Evolutionary conservation across 768 basidiomycete genomes (phyloP), one percentile per base, ranked within the genome.

Genomic region (Leccinum variicolor): DNA sequence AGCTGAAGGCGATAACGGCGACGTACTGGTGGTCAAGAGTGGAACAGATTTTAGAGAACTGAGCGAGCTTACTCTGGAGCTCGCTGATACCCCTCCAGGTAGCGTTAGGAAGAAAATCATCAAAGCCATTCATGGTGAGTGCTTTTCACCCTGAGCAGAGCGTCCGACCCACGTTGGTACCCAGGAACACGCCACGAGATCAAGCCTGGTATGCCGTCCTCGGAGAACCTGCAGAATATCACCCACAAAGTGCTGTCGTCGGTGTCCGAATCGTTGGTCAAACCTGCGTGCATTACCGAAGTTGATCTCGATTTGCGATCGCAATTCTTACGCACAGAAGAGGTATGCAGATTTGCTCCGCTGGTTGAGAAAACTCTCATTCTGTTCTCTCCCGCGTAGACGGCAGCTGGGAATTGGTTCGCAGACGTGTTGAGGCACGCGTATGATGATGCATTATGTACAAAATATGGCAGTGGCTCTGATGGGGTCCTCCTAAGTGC

Each of bases 31-130:
- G 19, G 76, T 94, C 59, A 95, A 95, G 73, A 92, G 90, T 65
- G 93, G 93, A 7, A 89, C 87, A 2, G 92, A 96, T 73, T 96
- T 96, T 68, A 82, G 89, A 36, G 92, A 95, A 62, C 75, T 95
- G 33, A 92, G 90, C 54, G 89, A 91, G 59, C 74, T 94, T 46
- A 76, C 72, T 0, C 72, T 96, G 19, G 84, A 84, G 55, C 74
- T 95, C 14, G 73, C 76, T 28, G 74, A 82, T 51, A 79, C 86
- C 1, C 81, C 88, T 1, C 67, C 76, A 26, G 86, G 84, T 1
- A 87, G 85, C 64, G 73, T 89, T 14, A 79, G 93, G 60, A 77
- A 69, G 45, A 86, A 84, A 64, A 74, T 89, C 3, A 85, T 96
- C 63, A 81, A 73, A 52, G 68, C 74, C 31, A 77, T 92, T 48